phyloP scores from a whole-genome alignment of 2,329 filamentous ascomycete genomes.

The Aspergillus niger region DNA sequence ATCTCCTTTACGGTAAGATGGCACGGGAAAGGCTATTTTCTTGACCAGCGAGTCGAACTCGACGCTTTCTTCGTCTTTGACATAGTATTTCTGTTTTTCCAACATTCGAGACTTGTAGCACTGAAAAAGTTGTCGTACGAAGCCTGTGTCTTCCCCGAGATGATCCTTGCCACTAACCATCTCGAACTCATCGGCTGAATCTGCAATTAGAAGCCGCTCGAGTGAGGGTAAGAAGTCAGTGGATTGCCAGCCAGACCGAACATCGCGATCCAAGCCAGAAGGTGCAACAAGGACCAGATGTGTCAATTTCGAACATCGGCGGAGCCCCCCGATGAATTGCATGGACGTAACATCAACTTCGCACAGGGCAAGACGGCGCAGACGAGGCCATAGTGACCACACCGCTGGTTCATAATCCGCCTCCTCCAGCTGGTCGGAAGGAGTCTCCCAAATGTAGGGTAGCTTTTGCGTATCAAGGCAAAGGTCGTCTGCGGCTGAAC shows the following conservation, averaged over 20 bases:
- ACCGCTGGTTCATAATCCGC: conserved; percentile 12
- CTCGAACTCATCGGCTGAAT: conserved; percentile 11
- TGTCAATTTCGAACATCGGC: conserved; percentile 13
- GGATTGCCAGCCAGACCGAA: conserved; percentile 3
- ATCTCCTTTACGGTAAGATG: not conserved
- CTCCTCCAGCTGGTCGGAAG: not conserved
- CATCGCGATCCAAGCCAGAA: conserved; percentile 6
- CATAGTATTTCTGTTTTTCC: not conserved
- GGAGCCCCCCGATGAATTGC: conserved; percentile 12
- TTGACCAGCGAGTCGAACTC: not conserved
- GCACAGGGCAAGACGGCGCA: conserved; percentile 17
- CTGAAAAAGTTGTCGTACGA: not conserved
- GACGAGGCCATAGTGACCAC: conserved; percentile 18
- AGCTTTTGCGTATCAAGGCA: conserved; percentile 8
- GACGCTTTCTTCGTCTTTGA: not conserved
- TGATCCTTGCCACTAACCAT: conserved; percentile 9
- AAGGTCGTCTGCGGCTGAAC: conserved; percentile 17
- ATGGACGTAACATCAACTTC: conserved; percentile 12
- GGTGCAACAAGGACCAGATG: conserved; percentile 18
- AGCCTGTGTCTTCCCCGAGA: conserved; percentile 4
- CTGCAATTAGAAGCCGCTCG: conserved; percentile 14
- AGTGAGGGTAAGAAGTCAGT: conserved; percentile 12
- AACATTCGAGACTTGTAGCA: not conserved
- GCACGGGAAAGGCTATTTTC: conserved; percentile 1
- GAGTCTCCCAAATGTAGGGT: not conserved